Evolutionary conservation across 2,329 filamentous ascomycete species (phyloP).

Genomic region (Cadophora luteo-olivacea): DNA sequence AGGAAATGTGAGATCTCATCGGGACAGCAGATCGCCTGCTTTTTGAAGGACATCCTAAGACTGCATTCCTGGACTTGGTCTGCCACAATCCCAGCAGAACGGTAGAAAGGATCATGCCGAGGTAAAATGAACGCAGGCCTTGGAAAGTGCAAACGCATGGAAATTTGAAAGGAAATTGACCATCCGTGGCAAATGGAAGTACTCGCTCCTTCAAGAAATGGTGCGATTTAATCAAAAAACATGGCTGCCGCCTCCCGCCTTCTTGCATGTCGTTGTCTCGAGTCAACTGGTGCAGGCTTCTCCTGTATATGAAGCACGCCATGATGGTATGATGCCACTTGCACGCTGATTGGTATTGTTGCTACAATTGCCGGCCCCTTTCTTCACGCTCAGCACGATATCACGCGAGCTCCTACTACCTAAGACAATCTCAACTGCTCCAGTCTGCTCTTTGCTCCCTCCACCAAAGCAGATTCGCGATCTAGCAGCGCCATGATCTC

Average conservation of each 20-base stretch:
- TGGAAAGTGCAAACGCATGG: too few species aligned
- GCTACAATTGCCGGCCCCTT: not conserved
- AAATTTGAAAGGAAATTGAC: too few species aligned
- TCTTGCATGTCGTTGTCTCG: too few species aligned
- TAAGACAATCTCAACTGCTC: constrained; percentile 55
- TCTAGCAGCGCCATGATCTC: constrained; percentile 69
- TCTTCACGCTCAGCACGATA: not conserved
- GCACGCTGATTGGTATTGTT: constrained; percentile 4
- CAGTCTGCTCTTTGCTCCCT: constrained; percentile 68
- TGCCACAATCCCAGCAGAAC: too few species aligned
- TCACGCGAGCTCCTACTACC: not conserved
- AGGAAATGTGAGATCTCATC: not conserved
- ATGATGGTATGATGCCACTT: not conserved
- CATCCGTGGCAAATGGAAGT: too few species aligned
- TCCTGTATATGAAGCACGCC: not conserved
- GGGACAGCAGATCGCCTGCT: not conserved
- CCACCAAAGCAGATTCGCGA: constrained; percentile 71
- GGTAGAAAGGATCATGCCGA: too few species aligned
- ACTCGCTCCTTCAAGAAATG: too few species aligned
- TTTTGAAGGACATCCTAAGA: too few species aligned
- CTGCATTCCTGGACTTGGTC: too few species aligned
- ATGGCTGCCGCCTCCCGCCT: too few species aligned
- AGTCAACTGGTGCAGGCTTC: not conserved
- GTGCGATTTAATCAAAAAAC: too few species aligned
- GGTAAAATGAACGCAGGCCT: too few species aligned